Evolutionary conservation across 805 yeast genomes (phyloP), one percentile per base, ranked within the genome.

Genomic region (Suhomyces sp.): DNA sequence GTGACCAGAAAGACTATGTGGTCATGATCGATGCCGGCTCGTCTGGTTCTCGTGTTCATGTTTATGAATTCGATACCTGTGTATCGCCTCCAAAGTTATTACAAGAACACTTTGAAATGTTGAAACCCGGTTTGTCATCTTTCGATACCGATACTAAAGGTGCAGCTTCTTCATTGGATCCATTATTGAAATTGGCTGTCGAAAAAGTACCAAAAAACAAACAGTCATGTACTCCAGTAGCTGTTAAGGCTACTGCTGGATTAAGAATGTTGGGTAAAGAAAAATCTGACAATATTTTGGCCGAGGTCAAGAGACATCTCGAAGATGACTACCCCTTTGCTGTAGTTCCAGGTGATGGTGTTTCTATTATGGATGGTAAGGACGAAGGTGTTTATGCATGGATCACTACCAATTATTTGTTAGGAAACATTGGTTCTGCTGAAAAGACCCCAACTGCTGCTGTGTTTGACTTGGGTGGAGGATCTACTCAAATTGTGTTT

Each of bases 301-400:
- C 65, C 5, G 86, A 87, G 42, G 97, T 95, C 15, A 74, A 85
- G 56, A 52, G 58, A 8, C 93, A 88, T 54, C 69, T 93, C 44
- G 87, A 84, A 56, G 61, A 66, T 1, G 81, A 88, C 45, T 93
- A 79, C 60, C 98, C 98, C 37, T 93, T 93, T 69, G 83, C 96
- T 2, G 88, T 93, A 31, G 95, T 90, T 32, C 79, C 74, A 8
- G 87, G 81, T 31, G 85, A 88, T 40, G 98, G 97, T 44, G 73
- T 93, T 40, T 73, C 90, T 8, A 86, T 93, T 54, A 91, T 93
- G 98, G 88, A 84, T 40, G 98, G 98, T 47, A 81, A 80, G 40
- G 95, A 91, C 50, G 98, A 95, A 70, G 99, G 98, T 60, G 97
- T 93, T 6, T 93, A 79, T 56, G 98, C 98, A 1, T 93, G 99